Percentiles rank a stretch among this genome's conserved stretches.
These are phyloP conservation scores for Ceratocystis alfenasii DNA, from an alignment of 2,329 filamentous ascomycete genomes.

Conservation along the genomic window DNA sequence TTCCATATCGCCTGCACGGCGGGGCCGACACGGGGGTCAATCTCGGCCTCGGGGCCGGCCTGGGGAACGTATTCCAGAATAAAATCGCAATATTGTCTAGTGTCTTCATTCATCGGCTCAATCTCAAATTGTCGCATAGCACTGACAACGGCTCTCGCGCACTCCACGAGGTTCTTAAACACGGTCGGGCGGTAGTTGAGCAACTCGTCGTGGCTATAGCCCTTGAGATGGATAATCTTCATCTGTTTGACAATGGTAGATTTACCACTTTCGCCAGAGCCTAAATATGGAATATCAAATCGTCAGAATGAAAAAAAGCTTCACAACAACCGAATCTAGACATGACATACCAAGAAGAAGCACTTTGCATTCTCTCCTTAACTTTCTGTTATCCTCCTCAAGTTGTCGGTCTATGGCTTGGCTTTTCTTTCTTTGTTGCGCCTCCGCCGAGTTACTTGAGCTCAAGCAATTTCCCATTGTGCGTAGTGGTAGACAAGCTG, in stretches of 20 bases:
- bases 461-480: slow-evolving; percentile 93
- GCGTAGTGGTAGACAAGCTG: neutral
- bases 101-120: slow-evolving; percentile 58
- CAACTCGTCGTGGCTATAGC: slow-evolving; percentile 87
- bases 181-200: slow-evolving; percentile 90
- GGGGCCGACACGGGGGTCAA: slow-evolving; percentile 68
- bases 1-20: slow-evolving; percentile 83
- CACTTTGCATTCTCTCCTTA: slow-evolving; percentile 98
- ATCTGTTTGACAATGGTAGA: slow-evolving; percentile 99
- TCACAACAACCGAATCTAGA: no score
- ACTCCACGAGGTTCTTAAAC: slow-evolving; percentile 96
- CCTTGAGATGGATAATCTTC: slow-evolving; percentile 99
- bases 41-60: slow-evolving; percentile 72
- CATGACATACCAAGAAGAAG: slow-evolving; percentile 67
- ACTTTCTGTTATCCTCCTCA: slow-evolving; percentile 83
- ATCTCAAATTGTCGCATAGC: slow-evolving; percentile 90
- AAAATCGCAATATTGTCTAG: slow-evolving; percentile 64
- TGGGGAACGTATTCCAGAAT: slow-evolving; percentile 81
- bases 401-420: slow-evolving; percentile 88
- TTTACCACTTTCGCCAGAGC: slow-evolving; percentile 96
- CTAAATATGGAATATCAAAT: slow-evolving; percentile 35
- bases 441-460: slow-evolving; percentile 63
- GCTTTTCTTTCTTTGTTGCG: slow-evolving; percentile 89
- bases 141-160: slow-evolving; percentile 80
- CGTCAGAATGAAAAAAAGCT: neutral